phyloP scores from a whole-genome alignment of 768 basidiomycete genomes.

The Trametes cingulata region DNA sequence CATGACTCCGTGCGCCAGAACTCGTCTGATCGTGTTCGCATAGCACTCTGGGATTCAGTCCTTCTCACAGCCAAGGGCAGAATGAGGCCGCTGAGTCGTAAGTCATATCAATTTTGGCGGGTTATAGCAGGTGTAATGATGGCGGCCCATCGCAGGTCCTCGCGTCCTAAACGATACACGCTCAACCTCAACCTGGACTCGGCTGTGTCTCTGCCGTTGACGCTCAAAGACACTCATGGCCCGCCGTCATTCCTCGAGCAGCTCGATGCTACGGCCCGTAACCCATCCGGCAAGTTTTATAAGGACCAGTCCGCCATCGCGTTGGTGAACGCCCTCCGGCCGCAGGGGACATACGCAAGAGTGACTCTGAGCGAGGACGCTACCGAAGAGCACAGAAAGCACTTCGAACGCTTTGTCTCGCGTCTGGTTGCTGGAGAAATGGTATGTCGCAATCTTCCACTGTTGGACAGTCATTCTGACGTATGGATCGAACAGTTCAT shows the following conservation, averaged over 20 bases:
- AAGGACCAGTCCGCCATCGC: slow-evolving; percentile 43
- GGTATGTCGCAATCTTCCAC: slow-evolving; percentile 37
- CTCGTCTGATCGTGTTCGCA: slow-evolving; percentile 2
- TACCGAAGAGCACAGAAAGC: slow-evolving; percentile 42
- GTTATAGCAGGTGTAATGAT: too few relatives aligned
- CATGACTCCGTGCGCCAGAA: slow-evolving; percentile 3
- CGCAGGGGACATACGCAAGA: slow-evolving; percentile 51
- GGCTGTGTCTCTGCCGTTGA: slow-evolving; percentile 50
- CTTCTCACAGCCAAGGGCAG: background rate
- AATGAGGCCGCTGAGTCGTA: background rate
- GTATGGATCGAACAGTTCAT: slow-evolving; percentile 48
- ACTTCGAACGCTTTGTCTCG: slow-evolving; percentile 50
- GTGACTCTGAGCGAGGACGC: slow-evolving; percentile 43
- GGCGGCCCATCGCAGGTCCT: slow-evolving; percentile 19
- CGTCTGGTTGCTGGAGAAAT: slow-evolving; percentile 54
- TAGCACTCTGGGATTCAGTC: slow-evolving; percentile 38
- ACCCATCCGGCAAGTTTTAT: slow-evolving; percentile 64
- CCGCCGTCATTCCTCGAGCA: slow-evolving; percentile 38
- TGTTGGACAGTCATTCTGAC: background rate
- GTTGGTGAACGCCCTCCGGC: slow-evolving; percentile 55
- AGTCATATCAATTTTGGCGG: too few relatives aligned
- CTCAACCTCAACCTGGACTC: slow-evolving; percentile 54
- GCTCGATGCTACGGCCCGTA: slow-evolving; percentile 36
- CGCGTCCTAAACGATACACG: slow-evolving; percentile 26
- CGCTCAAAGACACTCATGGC: slow-evolving; percentile 43